Base-by-base conservation (phyloP, 148 eudicot genomes). In the Rhododendron molle region DNA sequence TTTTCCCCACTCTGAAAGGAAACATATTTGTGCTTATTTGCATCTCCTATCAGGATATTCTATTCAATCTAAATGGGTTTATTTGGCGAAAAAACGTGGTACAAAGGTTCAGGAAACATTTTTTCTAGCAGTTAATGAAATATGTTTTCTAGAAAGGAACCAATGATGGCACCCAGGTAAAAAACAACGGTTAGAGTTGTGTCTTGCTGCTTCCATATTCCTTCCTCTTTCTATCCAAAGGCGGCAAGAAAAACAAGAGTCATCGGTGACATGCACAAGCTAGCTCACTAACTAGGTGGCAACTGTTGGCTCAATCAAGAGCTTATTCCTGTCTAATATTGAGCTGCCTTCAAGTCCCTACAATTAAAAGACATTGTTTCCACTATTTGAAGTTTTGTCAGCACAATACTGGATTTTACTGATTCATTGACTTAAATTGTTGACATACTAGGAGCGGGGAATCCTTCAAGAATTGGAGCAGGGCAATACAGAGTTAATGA, bases 391-490 rank as follows among this genome's bases (percentile, higher is more conserved):
- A 71, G 36, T 28, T 69, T 26, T 71, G 4, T 71, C 65, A 30
- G 76, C 40, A 2, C 36, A 71, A 71, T 30, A 14, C 38, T 32
- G 8, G 40, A 32, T n/a, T 15, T 44, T 71, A 28, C 58, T 40
- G 49, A 47, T 43, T 80, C 50, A 44, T 62, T 15, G 72, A 47
- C 14, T 23, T 78, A 18, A 76, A 78, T 76, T 44, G 11, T 83
- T 49, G 76, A 13, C 44, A 40, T 47, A 38, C 10, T 84, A 95
- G 98, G 95, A 91, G 89, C 88, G 94, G 85, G 94, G 94, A 52
- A 88, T 90, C n/a, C 85, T 93, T 87, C 89, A 90, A 83, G 94
- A 94, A 85, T 28, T 90, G 83, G 88, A 88, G 83, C 90, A 84
- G 85, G 89, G 71, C 72, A 85, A 54, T 43, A 87, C 78, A 7